Evolutionary conservation across 108 stramenopile genomes (phyloP).

Genomic region (Cyclostephanos invisitatus): DNA sequence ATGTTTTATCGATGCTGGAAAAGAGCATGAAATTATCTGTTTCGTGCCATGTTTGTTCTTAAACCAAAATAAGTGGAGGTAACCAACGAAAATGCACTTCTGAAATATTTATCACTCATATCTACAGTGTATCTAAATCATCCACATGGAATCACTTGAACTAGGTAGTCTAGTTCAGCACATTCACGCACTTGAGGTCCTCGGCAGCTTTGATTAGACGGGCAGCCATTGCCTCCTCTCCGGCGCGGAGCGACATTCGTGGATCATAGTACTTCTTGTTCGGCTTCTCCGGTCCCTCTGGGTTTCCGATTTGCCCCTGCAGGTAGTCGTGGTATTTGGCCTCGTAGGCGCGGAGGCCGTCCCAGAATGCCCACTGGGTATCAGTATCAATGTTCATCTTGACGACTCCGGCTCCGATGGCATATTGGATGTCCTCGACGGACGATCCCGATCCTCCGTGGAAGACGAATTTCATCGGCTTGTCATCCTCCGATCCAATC

Average conservation of each 20-base stretch:
- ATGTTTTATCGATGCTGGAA: no score
- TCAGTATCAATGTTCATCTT: slow-evolving; percentile 99
- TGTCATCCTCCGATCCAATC: slow-evolving; percentile 85
- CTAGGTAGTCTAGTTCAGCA: slow-evolving; percentile 64
- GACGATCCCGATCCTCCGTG: slow-evolving; percentile 96
- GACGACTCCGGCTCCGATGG: slow-evolving; percentile 91
- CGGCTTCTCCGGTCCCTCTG: slow-evolving; percentile 93
- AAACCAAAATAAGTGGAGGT: no score
- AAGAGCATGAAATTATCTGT: no score
- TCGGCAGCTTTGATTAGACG: slow-evolving; percentile 89
- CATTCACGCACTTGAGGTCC: slow-evolving; percentile 91
- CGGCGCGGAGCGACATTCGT: slow-evolving; percentile 84
- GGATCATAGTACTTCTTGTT: slow-evolving; percentile 99
- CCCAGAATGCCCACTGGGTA: slow-evolving; percentile 97
- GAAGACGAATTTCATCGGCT: slow-evolving; percentile 96
- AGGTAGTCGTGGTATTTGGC: slow-evolving; percentile 93
- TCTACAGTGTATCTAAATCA: slow-evolving; percentile 6
- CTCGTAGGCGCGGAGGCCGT: slow-evolving; percentile 88
- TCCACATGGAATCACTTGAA: neutral
- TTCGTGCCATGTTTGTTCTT: no score
- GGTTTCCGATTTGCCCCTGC: slow-evolving; percentile 97
- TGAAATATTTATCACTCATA: neutral
- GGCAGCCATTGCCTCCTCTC: slow-evolving; percentile 92
- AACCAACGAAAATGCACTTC: neutral
- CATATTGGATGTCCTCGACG: slow-evolving; percentile 89